Evolutionary conservation across 352 stramenopile species (phyloP).

Genomic region (Globisporangium megalacanthum): DNA sequence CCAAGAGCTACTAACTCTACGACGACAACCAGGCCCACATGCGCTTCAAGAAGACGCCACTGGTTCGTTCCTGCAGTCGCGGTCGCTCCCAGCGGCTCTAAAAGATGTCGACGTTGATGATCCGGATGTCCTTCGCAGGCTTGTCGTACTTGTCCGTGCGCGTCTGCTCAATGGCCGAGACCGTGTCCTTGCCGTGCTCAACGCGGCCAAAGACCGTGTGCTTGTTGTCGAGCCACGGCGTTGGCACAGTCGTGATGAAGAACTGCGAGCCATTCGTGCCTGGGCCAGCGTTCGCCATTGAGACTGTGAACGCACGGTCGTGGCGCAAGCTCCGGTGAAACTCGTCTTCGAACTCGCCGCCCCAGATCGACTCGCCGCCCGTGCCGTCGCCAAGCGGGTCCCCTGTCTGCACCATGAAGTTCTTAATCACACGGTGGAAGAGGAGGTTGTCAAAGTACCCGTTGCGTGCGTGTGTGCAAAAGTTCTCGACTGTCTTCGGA

Average conservation of each 20-base stretch:
- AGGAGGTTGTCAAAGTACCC: conserved; percentile 99
- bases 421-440: conserved; percentile 99
- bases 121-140: conserved; percentile 77
- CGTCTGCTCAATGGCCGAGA: conserved; percentile 94
- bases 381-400: conserved; percentile 97
- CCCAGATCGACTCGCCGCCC: conserved; percentile 98
- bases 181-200: conserved; percentile 93
- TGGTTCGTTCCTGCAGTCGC: too few relatives aligned
- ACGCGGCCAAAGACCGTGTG: conserved; percentile 93
- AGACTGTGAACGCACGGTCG: conserved; percentile 97
- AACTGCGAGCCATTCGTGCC: conserved; percentile 91
- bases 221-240: conserved; percentile 97
- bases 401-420: conserved; percentile 97
- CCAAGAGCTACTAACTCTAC: too few relatives aligned
- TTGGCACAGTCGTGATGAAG: conserved; percentile 98
- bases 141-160: conserved; percentile 84
- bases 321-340: conserved; percentile 94
- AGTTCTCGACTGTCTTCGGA: conserved; percentile 97
- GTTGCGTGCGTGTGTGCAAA: conserved; percentile 93
- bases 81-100: conserved; percentile 18
- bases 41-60: too few relatives aligned
- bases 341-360: conserved; percentile 99
- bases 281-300: conserved; percentile 95
- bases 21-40: too few relatives aligned
- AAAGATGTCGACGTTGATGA: conserved; percentile 87